These are phyloP conservation scores for Aspergillus arachidicola DNA, from an alignment of 2,329 filamentous ascomycete genomes.

Conservation along the genomic window DNA sequence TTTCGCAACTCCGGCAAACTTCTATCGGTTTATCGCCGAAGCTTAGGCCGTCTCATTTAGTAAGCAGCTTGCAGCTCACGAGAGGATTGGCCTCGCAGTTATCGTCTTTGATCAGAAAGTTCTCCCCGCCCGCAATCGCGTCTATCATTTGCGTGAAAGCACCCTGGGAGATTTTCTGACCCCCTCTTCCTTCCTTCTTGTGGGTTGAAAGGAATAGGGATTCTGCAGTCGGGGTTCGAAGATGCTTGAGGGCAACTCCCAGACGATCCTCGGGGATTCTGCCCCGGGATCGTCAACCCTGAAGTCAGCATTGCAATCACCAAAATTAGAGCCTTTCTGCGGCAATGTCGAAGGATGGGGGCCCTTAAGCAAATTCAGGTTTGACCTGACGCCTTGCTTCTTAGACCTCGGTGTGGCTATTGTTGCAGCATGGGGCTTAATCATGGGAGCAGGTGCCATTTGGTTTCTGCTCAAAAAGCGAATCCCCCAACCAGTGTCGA, in stretches of 20 bases:
- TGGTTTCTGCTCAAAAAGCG: slow-evolving; percentile 77
- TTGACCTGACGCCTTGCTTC: slow-evolving; percentile 97
- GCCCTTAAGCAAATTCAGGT: slow-evolving; percentile 80
- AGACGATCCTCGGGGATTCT: slow-evolving; percentile 36
- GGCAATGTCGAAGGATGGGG: slow-evolving; percentile 94
- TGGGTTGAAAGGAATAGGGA: slow-evolving; percentile 25
- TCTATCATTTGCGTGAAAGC: slow-evolving; percentile 2
- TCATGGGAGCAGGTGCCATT: slow-evolving; percentile 75
- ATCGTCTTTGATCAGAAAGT: slow-evolving; percentile 2
- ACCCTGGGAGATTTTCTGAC: slow-evolving; percentile 10
- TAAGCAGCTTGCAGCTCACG: slow-evolving; percentile 24
- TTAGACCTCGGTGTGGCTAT: slow-evolving; percentile 84
- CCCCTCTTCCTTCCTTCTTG: slow-evolving; percentile 16
- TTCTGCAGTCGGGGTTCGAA: slow-evolving; percentile 29
- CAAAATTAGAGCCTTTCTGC: slow-evolving; percentile 70
- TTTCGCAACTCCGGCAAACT: neutral
- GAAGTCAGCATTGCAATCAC: slow-evolving; percentile 28
- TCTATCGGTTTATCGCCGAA: slow-evolving; percentile 2
- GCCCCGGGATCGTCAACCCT: slow-evolving; percentile 30
- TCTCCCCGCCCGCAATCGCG: slow-evolving; percentile 18
- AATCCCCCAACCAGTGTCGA: slow-evolving; percentile 67
- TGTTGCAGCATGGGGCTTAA: slow-evolving; percentile 76
- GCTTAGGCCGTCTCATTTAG: slow-evolving; percentile 18
- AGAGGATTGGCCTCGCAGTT: slow-evolving; percentile 2
- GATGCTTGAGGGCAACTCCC: slow-evolving; percentile 39